Percentiles rank a stretch among this genome's conserved stretches.
These are phyloP conservation scores for Mycena amicta DNA, from an alignment of 768 basidiomycete genomes.

Conservation along the genomic window DNA sequence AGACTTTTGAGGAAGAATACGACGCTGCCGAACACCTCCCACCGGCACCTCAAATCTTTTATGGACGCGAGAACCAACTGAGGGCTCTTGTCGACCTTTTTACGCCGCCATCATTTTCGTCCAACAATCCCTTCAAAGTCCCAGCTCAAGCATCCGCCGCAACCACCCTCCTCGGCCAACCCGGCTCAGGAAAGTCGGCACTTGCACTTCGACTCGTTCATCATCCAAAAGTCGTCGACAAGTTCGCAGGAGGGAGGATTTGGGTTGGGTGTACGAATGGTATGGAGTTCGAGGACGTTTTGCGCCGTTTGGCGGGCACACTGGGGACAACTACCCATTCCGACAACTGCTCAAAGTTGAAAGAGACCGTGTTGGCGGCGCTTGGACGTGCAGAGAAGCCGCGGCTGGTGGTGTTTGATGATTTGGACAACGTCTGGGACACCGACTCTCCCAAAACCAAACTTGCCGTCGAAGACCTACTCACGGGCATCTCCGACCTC, in stretches of 20 bases:
- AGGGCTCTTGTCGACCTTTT: slow-evolving; percentile 15
- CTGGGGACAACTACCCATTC: slow-evolving; percentile 7
- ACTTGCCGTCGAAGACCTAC: slow-evolving; percentile 20
- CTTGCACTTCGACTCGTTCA: not conserved
- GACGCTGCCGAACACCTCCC: slow-evolving; percentile 13
- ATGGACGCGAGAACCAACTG: slow-evolving; percentile 19
- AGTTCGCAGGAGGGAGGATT: not conserved
- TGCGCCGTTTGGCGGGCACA: not conserved
- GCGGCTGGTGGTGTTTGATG: slow-evolving; percentile 18
- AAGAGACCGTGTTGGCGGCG: slow-evolving; percentile 6
- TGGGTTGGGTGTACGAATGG: not conserved
- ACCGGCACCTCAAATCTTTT: slow-evolving; percentile 20
- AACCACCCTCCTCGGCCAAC: not conserved
- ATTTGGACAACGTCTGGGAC: slow-evolving; percentile 21
- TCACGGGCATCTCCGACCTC: slow-evolving; percentile 18
- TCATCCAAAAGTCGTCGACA: not conserved
- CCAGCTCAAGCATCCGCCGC: not conserved
- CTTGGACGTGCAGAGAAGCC: slow-evolving; percentile 2
- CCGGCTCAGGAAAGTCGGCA: not conserved
- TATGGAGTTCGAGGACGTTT: not conserved
- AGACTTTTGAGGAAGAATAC: not conserved
- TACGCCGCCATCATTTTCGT: not conserved
- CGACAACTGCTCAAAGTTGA: too few species aligned
- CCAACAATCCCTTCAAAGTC: slow-evolving; percentile 10
- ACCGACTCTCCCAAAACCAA: slow-evolving; percentile 3